Evolutionary conservation across 495 filamentous ascomycete species (phyloP), one percentile per base, ranked within the genome.

Genomic region (Sordaria brevicollis): DNA sequence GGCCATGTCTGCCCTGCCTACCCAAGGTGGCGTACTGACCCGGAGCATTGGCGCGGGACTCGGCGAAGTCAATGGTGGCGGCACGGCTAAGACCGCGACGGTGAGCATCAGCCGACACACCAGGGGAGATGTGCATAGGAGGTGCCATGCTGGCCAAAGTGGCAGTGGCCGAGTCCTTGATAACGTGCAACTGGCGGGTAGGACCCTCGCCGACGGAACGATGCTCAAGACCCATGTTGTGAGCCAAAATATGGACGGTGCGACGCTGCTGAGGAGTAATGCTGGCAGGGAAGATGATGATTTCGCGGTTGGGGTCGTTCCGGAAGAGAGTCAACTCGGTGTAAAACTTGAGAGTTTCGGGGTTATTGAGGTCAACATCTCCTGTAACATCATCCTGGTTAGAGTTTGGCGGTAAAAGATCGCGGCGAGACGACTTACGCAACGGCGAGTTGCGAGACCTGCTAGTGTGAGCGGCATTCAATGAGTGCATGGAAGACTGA

Each of bases 61-160:
- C 95, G 74, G 91, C 93, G 81, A 99, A 99, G 80, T 98, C 94
- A 74, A 96, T 97, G n/a, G 95, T 99, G 36, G 95, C 96, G 21
- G 95, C 93, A 35, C 95, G 91, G 82, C 93, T 95, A 37, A 99
- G 83, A 15, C 88, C 90, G 36, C 94, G 91, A 68, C 93, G 87
- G 69, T 89, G 88, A 36, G 88, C 86, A 70, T 97, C 93, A 68
- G 86, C 84, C 19, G 87, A 86, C 65, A 91, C 91, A 38, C 89
- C 87, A 78, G 67, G 88, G 80, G 78, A 88, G 85, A 77, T 85
- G 80, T 86, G 81, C 75, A 86, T 68, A 70, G 77, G 54, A 69
- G 79, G 71, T 35, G 74, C 65, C 66, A 69, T 19, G 76, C 78
- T 65, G 5, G 49, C 49, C 49, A 57, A 57, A 72, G 74, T 25